These are phyloP conservation scores for Sarcocystis neurona DNA, from an alignment of 169 alveolate genomes.

Conservation along the genomic window DNA sequence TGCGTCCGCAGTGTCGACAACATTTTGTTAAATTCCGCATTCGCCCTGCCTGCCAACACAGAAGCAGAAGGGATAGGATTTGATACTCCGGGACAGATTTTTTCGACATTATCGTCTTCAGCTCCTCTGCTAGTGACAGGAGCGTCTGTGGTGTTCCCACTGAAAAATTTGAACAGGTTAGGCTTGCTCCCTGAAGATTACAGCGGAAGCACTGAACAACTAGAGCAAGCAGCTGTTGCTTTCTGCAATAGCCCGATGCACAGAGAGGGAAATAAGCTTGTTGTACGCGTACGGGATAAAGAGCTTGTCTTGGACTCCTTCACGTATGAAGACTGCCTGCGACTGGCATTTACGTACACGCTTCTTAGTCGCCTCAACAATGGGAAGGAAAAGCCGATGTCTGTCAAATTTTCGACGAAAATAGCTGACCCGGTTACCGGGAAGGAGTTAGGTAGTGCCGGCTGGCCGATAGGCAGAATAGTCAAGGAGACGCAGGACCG, in stretches of 20 bases:
- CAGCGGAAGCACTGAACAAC: slow-evolving; percentile 15
- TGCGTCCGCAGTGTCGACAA: slow-evolving; percentile 30
- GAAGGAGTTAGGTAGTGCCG: not conserved
- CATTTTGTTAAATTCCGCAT: slow-evolving; percentile 13
- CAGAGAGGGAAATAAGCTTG: not conserved
- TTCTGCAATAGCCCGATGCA: slow-evolving; percentile 14
- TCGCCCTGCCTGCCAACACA: slow-evolving; percentile 55
- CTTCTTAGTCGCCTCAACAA: not conserved
- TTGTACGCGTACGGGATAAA: not conserved
- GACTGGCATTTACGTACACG: not conserved
- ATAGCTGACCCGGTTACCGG: not conserved
- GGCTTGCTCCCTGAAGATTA: not conserved
- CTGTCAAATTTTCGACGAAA: not conserved
- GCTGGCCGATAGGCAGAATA: not conserved
- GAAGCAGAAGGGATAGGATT: slow-evolving; percentile 45
- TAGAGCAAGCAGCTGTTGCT: not conserved
- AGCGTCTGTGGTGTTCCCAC: slow-evolving; percentile 27
- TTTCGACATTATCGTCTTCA: slow-evolving; percentile 16
- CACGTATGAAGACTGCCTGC: not conserved
- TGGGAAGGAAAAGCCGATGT: not conserved
- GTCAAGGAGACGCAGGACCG: not conserved
- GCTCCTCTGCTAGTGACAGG: slow-evolving; percentile 45
- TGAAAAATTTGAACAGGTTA: not conserved
- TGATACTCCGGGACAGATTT: slow-evolving; percentile 48
- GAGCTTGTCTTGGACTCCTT: too few species aligned